These are phyloP conservation scores for Bidens hawaiensis DNA, from an alignment of 140 eudicot genomes.

Conservation along the genomic window DNA sequence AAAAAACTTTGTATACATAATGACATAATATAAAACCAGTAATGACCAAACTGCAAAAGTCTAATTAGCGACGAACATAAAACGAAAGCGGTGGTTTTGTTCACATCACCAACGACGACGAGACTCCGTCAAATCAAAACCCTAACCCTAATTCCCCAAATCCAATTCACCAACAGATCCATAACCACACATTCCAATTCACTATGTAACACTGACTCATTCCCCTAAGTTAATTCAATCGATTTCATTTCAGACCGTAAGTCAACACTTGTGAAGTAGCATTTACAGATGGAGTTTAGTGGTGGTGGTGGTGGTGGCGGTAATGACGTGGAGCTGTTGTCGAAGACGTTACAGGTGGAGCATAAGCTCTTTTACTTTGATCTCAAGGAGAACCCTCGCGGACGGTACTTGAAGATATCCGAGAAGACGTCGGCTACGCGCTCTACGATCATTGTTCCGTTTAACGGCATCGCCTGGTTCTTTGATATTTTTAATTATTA, in stretches of 20 bases:
- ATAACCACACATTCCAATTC: constrained; percentile 9
- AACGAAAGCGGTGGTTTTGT: constrained; percentile 21
- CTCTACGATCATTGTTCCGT: constrained; percentile 93
- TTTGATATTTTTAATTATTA: constrained; percentile 95
- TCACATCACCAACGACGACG: constrained; percentile 16
- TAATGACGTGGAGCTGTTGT: constrained; percentile 74
- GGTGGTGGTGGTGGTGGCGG: constrained; percentile 57
- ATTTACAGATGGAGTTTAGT: constrained; percentile 60
- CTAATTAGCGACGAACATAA: constrained; percentile 27
- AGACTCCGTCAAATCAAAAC: constrained; percentile 27
- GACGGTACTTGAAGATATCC: constrained; percentile 86
- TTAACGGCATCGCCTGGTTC: constrained; percentile 86
- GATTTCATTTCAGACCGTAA: constrained; percentile 1
- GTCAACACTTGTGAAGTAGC: constrained; percentile 23
- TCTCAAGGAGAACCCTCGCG: constrained; percentile 96
- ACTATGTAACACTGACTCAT: constrained; percentile 13
- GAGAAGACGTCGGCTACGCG: constrained; percentile 96
- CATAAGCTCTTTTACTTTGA: constrained; percentile 97
- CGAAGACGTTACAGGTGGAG: constrained; percentile 93
- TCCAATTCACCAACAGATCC: constrained; percentile 22
- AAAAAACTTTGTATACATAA: background rate
- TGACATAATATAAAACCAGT: no score
- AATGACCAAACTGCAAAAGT: constrained; percentile 6
- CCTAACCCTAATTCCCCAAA: constrained; percentile 25
- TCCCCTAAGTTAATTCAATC: constrained; percentile 9